A percentile compares a stretch with the other conserved stretches of the same genome.
Evolutionary conservation across 768 basidiomycete species (phyloP).

Genomic region (Galerina marginata): DNA sequence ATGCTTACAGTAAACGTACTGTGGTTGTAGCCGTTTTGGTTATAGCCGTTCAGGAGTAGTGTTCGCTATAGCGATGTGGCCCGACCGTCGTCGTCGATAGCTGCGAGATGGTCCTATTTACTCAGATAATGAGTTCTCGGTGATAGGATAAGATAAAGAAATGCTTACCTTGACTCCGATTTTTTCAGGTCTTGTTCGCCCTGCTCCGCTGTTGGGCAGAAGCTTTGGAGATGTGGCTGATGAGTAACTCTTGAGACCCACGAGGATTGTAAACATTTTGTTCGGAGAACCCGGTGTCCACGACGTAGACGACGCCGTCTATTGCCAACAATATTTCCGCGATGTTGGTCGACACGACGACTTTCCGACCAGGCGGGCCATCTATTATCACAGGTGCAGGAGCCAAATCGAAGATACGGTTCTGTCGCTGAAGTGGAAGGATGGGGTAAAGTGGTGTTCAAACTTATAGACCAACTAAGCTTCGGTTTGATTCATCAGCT

Average conservation of each 20-base stretch:
- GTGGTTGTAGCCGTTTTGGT: constrained; percentile 69
- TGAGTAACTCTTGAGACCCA: constrained; percentile 87
- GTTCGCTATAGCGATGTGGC: constrained; percentile 90
- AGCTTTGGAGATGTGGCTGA: constrained; percentile 96
- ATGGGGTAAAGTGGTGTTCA: constrained; percentile 96
- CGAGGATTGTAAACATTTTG: constrained; percentile 99
- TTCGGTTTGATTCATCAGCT: constrained; percentile 71
- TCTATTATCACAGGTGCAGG: constrained; percentile 64
- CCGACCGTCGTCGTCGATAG: constrained; percentile 93
- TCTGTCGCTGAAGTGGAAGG: constrained; percentile 92
- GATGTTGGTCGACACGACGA: constrained; percentile 95
- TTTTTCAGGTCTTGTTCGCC: too few relatives aligned
- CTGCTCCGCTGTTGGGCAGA: constrained; percentile 70
- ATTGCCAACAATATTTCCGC: constrained; percentile 98
- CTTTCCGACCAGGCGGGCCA: constrained; percentile 89
- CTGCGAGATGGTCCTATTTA: constrained; percentile 80
- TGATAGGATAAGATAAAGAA: constrained; percentile 1
- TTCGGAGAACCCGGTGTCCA: constrained; percentile 97
- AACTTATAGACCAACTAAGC: constrained; percentile 80
- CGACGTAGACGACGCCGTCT: constrained; percentile 98
- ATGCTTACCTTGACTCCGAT: constrained; percentile 72
- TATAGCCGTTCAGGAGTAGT: constrained; percentile 92
- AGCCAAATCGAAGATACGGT: constrained; percentile 92
- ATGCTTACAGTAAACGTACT: constrained; percentile 51
- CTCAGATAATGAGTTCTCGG: not conserved